Evolutionary conservation across 768 basidiomycete genomes (phyloP).

Genomic region (Lyophyllum semitale): DNA sequence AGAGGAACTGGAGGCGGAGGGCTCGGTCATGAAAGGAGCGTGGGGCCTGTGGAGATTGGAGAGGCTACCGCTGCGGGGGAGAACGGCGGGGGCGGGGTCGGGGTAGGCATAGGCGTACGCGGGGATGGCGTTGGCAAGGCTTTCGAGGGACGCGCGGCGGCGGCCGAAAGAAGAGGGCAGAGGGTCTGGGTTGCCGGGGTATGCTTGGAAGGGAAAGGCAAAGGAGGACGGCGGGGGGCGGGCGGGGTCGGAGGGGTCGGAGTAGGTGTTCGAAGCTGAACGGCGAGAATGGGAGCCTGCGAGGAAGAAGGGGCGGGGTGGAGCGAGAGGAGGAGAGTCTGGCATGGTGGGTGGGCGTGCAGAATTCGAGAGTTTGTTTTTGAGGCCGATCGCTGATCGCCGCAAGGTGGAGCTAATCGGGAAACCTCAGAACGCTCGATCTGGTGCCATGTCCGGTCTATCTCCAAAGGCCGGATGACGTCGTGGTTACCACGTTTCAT

Average conservation of each 20-base stretch:
- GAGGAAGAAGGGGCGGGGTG: conserved; percentile 29
- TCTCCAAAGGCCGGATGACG: no score
- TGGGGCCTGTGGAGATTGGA: conserved; percentile 36
- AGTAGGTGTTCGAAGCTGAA: conserved; percentile 19
- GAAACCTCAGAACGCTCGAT: no score
- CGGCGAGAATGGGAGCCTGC: conserved; percentile 16
- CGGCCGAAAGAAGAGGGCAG: conserved; percentile 40
- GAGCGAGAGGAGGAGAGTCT: conserved; percentile 11
- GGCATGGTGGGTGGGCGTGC: neutral
- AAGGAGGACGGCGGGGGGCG: conserved; percentile 37
- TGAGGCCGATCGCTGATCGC: conserved; percentile 9
- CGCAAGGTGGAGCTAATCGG: conserved; percentile 4
- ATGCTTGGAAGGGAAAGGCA: conserved; percentile 57
- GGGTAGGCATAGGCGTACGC: conserved; percentile 20
- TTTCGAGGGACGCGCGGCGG: conserved; percentile 47
- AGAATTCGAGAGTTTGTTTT: neutral
- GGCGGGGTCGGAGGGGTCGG: neutral
- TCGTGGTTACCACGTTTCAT: neutral
- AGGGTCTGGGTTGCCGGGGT: conserved; percentile 70
- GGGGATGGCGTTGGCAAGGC: conserved; percentile 28
- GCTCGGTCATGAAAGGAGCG: conserved; percentile 14
- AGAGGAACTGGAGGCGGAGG: conserved; percentile 22
- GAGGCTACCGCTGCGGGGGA: conserved; percentile 22
- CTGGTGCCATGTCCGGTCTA: no score
- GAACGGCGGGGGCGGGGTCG: conserved; percentile 11